phyloP scores from a whole-genome alignment of 2,329 filamentous ascomycete genomes.

The Fusarium avenaceum region DNA sequence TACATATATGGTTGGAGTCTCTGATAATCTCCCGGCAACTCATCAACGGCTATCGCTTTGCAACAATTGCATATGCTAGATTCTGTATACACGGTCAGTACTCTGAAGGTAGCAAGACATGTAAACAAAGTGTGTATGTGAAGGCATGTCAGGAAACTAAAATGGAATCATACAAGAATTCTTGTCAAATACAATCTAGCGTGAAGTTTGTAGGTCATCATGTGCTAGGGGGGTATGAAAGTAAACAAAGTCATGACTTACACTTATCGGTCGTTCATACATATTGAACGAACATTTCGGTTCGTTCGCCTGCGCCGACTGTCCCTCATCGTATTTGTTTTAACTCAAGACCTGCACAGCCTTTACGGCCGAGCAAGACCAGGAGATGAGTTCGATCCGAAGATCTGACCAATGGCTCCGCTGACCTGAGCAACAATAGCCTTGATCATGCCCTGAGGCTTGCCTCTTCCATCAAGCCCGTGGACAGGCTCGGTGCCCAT shows the following conservation, averaged over 20 bases:
- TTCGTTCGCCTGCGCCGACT: not conserved
- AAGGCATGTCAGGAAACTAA: conserved; percentile 52
- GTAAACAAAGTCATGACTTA: conserved; percentile 22
- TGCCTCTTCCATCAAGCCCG: conserved; percentile 62
- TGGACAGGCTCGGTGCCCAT: conserved; percentile 78
- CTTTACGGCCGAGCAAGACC: conserved; percentile 46
- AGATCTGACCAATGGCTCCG: conserved; percentile 64
- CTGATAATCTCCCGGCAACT: not conserved
- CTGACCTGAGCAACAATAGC: conserved; percentile 71
- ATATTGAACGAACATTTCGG: not conserved
- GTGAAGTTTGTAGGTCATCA: conserved; percentile 59
- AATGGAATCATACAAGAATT: conserved; percentile 53
- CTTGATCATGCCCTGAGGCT: conserved; percentile 75
- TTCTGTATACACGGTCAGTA: conserved; percentile 21
- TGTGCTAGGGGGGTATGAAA: conserved; percentile 13
- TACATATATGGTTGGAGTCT: not conserved
- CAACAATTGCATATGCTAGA: not conserved
- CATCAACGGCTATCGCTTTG: not conserved
- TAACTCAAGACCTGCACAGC: not conserved
- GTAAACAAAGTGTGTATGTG: not conserved
- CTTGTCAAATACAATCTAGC: conserved; percentile 65
- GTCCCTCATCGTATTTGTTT: not conserved
- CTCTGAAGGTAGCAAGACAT: not conserved
- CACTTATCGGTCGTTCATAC: not conserved
- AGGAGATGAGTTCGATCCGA: conserved; percentile 46